Base-by-base conservation (phyloP, 2,329 filamentous ascomycete genomes). In the Emergomyces pasteurianus region DNA sequence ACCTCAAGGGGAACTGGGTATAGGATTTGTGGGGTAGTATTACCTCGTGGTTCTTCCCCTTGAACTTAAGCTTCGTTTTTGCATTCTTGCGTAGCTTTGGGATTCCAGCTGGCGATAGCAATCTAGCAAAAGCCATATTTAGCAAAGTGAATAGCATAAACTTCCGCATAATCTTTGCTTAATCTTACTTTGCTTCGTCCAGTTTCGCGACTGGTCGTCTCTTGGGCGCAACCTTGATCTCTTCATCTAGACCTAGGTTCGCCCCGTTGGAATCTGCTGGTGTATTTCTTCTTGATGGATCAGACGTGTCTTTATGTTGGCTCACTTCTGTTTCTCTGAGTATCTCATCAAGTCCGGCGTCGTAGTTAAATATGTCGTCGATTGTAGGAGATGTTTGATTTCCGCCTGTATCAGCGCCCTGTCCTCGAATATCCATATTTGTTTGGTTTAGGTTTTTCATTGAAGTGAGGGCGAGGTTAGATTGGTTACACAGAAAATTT, bases 41-140 rank as follows among this genome's bases (percentile, higher is more conserved):
- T 69, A 91, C 89, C 79, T 99, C 94, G 71, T 97, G 90, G 0
- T 92, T 92, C 74, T 95, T 97, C 57, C 94, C 94, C 72, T 92
- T 95, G 67, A 96, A 85, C 65, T 84, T 89, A 23, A 96, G 76
- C 52, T 82, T 81, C 36, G 84, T 81, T 59, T 83, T 85, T 0
- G 89, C 86, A 67, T 86, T 85, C 63, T 81, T 83, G 49, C 88
- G 85, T 58, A 99, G 78, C 68, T 87, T 90, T 1, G 90, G 90
- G 63, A 99, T 91, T 0, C 94, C 94, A 55, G 85, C 82, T 23
- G 86, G 82, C 3, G 90, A 94, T 1, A 97, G 80, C n/a, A 97
- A 77, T 65, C 90, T 91, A 64, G 36, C 9, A 21, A 28, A 54
- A 23, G 23, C 3, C 23, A 18, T 12, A 60, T 56, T 36, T 21